phyloP scores from a whole-genome alignment of 148 eudicot genomes.

The Pouteria glomerata region DNA sequence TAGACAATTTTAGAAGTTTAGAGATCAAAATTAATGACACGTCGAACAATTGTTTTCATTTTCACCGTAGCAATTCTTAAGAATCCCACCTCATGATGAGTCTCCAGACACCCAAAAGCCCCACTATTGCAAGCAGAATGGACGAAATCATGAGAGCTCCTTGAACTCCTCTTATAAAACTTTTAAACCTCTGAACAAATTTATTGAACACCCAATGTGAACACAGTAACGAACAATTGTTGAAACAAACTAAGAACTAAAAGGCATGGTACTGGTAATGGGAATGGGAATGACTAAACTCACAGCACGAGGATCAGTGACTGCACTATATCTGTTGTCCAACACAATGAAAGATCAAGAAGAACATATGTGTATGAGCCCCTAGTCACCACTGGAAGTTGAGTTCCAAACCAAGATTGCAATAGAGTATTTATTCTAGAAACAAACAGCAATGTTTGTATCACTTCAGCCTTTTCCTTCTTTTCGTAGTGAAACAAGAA shows the following conservation, averaged over 20 bases:
- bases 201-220: background rate
- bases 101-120: slow-evolving; percentile 84
- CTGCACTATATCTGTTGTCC: slow-evolving; percentile 37
- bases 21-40: background rate
- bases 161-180: slow-evolving; percentile 77
- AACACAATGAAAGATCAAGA: slow-evolving; percentile 55
- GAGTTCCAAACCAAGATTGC: slow-evolving; percentile 64
- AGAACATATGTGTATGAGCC: slow-evolving; percentile 67
- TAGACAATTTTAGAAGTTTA: background rate
- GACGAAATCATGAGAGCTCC: slow-evolving; percentile 84
- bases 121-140: slow-evolving; percentile 50
- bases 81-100: slow-evolving; percentile 53
- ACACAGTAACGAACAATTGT: background rate
- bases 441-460: slow-evolving; percentile 78
- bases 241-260: background rate
- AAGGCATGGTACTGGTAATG: background rate
- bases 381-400: slow-evolving; percentile 71
- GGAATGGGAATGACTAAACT: slow-evolving; percentile 2
- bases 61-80: background rate
- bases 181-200: slow-evolving; percentile 54
- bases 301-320: slow-evolving; percentile 54
- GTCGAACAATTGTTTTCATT: background rate
- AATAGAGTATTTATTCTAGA: slow-evolving; percentile 73
- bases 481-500: slow-evolving; percentile 23
- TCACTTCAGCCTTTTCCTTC: slow-evolving; percentile 76